A percentile compares a stretch with the other conserved stretches of the same genome.
phyloP scores from a whole-genome alignment of 2,329 filamentous ascomycete species.

The Fusarium phyllophilum region DNA sequence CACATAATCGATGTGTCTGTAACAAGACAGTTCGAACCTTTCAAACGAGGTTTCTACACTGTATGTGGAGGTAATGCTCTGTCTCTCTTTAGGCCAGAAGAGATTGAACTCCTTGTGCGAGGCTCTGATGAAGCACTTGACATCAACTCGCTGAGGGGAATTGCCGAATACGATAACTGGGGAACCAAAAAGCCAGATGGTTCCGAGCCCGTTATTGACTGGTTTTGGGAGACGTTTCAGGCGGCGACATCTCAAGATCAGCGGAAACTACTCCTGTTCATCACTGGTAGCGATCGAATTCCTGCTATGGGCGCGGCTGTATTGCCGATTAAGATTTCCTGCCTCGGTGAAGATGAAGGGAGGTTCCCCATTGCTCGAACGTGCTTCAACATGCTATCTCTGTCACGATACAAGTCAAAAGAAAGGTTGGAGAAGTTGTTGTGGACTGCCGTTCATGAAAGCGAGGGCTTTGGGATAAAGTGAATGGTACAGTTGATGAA shows the following conservation, averaged over 20 bases:
- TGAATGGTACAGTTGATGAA: constrained; percentile 52
- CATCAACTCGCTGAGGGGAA: constrained; percentile 77
- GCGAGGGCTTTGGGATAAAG: constrained; percentile 92
- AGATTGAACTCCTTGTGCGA: constrained; percentile 87
- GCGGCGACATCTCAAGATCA: constrained; percentile 73
- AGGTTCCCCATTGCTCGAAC: constrained; percentile 88
- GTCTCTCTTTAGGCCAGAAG: constrained; percentile 86
- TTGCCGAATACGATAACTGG: constrained; percentile 88
- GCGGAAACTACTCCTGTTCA: constrained; percentile 82
- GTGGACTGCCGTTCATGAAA: constrained; percentile 88
- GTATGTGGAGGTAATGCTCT: constrained; percentile 90
- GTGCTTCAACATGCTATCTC: constrained; percentile 86
- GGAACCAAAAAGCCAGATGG: constrained; percentile 63
- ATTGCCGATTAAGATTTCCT: constrained; percentile 79
- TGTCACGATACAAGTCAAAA: constrained; percentile 77
- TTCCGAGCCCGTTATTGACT: constrained; percentile 74
- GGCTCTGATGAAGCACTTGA: constrained; percentile 88
- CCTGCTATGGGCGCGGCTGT: constrained; percentile 87
- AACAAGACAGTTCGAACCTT: constrained; percentile 86
- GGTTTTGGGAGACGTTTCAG: constrained; percentile 90
- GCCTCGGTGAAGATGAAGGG: constrained; percentile 77
- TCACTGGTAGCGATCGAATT: constrained; percentile 90
- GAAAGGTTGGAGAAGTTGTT: constrained; percentile 76
- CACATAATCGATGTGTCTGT: constrained; percentile 84
- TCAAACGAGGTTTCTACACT: constrained; percentile 93